Evolutionary conservation across 768 basidiomycete species (phyloP).

Genomic region (Tubosaeta sp.): DNA sequence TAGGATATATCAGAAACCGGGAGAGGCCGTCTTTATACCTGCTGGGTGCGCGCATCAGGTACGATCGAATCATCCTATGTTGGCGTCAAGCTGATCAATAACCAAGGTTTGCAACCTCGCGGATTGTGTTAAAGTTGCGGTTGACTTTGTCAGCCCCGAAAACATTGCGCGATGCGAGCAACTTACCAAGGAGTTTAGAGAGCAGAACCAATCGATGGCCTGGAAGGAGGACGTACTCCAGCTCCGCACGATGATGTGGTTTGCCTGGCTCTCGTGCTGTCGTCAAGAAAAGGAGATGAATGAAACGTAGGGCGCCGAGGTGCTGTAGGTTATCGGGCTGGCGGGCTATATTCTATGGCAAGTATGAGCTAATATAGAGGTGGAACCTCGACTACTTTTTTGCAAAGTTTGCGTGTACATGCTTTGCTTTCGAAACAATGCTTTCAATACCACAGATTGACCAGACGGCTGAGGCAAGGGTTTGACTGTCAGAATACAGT

Average conservation of each 20-base stretch:
- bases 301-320: constrained; percentile 18
- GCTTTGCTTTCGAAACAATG: constrained; percentile 14
- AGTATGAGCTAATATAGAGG: constrained; percentile 23
- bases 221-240: constrained; percentile 97
- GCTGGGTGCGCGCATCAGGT: constrained; percentile 93
- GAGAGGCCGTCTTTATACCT: constrained; percentile 93
- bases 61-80: constrained; percentile 16
- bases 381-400: constrained; percentile 19
- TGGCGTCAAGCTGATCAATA: background rate
- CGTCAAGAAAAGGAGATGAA: constrained; percentile 43
- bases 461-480: too few species aligned
- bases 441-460: constrained; percentile 7
- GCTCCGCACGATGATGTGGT: constrained; percentile 91
- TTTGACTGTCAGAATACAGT: too few species aligned
- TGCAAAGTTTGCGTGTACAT: constrained; percentile 22
- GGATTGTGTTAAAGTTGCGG: constrained; percentile 95
- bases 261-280: constrained; percentile 75
- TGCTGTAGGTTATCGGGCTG: constrained; percentile 18
- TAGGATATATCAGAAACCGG: constrained; percentile 84
- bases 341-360: constrained; percentile 29
- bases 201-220: constrained; percentile 79
- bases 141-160: constrained; percentile 93
- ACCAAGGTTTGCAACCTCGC: constrained; percentile 82
- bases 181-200: constrained; percentile 84
- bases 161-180: constrained; percentile 83